Conservation (phyloP, 768 basidiomycete genomes). For the Termitomyces sp. region DNA sequence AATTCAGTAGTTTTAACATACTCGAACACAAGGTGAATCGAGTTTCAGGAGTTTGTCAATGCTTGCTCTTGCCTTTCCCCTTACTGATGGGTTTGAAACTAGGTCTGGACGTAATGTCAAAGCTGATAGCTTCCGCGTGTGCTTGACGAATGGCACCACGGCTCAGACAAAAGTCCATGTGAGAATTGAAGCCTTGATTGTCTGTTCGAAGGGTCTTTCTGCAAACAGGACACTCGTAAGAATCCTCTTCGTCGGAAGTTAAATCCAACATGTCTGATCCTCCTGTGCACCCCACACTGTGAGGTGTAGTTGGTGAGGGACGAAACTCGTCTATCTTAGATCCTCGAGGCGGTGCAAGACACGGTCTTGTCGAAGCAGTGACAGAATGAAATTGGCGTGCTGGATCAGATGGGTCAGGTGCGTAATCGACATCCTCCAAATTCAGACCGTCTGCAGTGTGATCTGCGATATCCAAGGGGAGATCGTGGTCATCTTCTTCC, state of each 20-base stretch:
- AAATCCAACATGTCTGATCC: neutral
- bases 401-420: neutral
- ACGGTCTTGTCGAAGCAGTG: neutral
- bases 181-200: slow-evolving; percentile 79
- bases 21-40: neutral
- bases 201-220: slow-evolving; percentile 53
- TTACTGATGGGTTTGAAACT: slow-evolving; percentile 6
- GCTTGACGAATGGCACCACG: slow-evolving; percentile 71
- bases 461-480: slow-evolving; percentile 17
- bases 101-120: neutral
- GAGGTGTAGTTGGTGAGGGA: slow-evolving; percentile 3
- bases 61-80: slow-evolving; percentile 4
- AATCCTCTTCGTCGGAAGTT: slow-evolving; percentile 10
- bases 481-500: slow-evolving; percentile 33
- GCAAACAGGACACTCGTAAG: slow-evolving; percentile 72
- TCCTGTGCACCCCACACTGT: neutral
- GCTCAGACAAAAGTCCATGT: slow-evolving; percentile 87
- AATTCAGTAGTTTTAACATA: neutral
- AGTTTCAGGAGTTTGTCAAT: neutral
- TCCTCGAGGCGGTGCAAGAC: neutral
- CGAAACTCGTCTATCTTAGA: neutral
- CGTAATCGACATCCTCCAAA: neutral
- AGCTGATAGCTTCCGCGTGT: slow-evolving; percentile 35
- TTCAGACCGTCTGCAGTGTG: slow-evolving; percentile 13
- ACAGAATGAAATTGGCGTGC: slow-evolving; percentile 16